These are phyloP conservation scores for Chrysanthemum seticuspe DNA, from an alignment of 129 eudicot genomes.

Conservation along the genomic window DNA sequence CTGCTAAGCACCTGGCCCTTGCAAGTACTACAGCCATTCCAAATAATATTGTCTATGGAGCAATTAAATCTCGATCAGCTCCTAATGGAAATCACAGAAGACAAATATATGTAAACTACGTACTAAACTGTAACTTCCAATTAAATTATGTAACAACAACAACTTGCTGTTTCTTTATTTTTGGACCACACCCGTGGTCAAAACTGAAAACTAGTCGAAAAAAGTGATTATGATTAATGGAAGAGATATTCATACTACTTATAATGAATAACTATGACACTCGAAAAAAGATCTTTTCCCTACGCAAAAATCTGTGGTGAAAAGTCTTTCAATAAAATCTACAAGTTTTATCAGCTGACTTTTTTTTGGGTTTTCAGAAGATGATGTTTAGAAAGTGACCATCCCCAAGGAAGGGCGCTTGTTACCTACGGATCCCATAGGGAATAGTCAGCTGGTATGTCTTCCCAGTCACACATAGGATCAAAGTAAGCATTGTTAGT, in stretches of 20 bases:
- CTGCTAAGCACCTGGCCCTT: conserved; percentile 22
- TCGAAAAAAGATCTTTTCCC: conserved; percentile 12
- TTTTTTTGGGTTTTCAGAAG: not conserved
- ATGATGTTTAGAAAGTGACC: conserved; percentile 4
- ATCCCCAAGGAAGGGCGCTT: conserved; percentile 9
- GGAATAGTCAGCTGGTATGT: conserved; percentile 48
- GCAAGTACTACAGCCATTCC: conserved; percentile 18
- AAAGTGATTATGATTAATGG: no score
- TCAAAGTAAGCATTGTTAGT: conserved; percentile 30
- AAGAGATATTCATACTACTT: not conserved
- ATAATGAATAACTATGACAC: conserved; percentile 6
- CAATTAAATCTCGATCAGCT: conserved; percentile 18
- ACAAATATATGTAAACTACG: conserved; percentile 16
- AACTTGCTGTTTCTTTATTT: conserved; percentile 23
- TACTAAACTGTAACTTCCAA: not conserved
- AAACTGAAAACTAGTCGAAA: conserved; percentile 23
- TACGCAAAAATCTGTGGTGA: conserved; percentile 15
- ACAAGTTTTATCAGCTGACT: conserved; percentile 13
- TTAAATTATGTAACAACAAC: not conserved
- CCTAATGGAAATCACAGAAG: conserved; percentile 17
- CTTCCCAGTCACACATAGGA: conserved; percentile 45
- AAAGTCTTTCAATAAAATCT: conserved; percentile 9
- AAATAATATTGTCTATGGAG: not conserved
- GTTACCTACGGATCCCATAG: conserved; percentile 52
- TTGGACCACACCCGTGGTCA: conserved; percentile 16